phyloP scores from a whole-genome alignment of 345 rosid genomes.

The Litchi chinensis region DNA sequence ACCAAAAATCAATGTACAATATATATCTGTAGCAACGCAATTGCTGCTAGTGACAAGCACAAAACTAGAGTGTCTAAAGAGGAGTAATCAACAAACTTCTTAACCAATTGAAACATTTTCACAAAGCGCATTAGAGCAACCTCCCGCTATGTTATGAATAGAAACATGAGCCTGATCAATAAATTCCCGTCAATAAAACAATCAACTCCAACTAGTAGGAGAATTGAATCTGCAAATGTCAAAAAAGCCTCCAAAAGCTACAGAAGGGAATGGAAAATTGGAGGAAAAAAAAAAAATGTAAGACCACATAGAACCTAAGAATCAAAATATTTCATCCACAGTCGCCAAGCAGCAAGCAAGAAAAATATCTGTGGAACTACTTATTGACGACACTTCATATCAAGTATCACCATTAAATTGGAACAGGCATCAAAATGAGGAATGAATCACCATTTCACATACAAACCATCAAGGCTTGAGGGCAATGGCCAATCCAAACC shows the following conservation, averaged over 20 bases:
- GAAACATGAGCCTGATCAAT: not conserved
- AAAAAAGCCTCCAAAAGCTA: slow-evolving; percentile 21
- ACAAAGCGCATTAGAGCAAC: not conserved
- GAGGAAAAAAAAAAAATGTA: not conserved
- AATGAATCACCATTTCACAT: slow-evolving; percentile 20
- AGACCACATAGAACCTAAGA: slow-evolving; percentile 19
- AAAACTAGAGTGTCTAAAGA: not conserved
- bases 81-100: not conserved
- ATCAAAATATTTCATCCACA: slow-evolving; percentile 30
- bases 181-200: slow-evolving; percentile 20
- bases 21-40: not conserved
- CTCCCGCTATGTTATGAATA: not conserved
- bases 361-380: slow-evolving; percentile 33
- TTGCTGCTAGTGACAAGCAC: not conserved
- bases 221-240: slow-evolving; percentile 12
- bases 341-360: slow-evolving; percentile 16
- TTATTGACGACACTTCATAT: slow-evolving; percentile 48
- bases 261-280: not conserved
- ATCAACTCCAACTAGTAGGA: slow-evolving; percentile 4
- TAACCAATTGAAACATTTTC: not conserved
- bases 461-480: slow-evolving; percentile 60
- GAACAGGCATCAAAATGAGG: slow-evolving; percentile 17
- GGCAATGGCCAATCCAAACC: slow-evolving; percentile 79
- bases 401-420: slow-evolving; percentile 27
- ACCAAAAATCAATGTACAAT: not conserved